Base-by-base conservation (phyloP, 2,329 filamentous ascomycete species). In the Colletotrichum sidae region DNA sequence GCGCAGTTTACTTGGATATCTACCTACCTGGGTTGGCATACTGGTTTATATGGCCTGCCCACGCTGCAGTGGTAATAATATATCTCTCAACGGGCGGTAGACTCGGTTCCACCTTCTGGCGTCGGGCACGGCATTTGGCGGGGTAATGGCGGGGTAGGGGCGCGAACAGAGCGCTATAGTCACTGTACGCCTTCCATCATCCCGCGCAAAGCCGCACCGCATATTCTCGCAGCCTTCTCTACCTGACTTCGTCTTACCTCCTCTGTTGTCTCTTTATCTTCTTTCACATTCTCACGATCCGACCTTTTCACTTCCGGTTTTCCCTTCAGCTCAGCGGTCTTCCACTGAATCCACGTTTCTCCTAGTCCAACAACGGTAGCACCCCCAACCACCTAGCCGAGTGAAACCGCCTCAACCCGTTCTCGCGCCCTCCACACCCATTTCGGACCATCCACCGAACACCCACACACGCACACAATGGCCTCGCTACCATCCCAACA, bases 401-500 rank as follows among this genome's bases (percentile, higher is more conserved):
- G n/a, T 15, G 37, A 11, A 53, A 53, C 51, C 37, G 33, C n/a
- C 7, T 10, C 50, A 41, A 44, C 42, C 38, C 56, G 25, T 25
- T 25, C 25, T 25, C 25, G 12, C 13, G 51, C 49, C 17, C 34
- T 53, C 10, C 13, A 8, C 15, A 13, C 33, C 37, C 50, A 15
- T 17, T 0, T 12, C 13, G 8, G 13, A 7, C 51, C n/a, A n/a
- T 25, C 35, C 46, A 33, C 15, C 37, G 15, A 57, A 13, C 15
- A n/a, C 25, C 37, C 45, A 42, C 52, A 56, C 45, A 9, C 17
- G 13, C 77, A 63, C 56, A 69, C 46, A 63, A 81, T 81, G 80
- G 73, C 80, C 45, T 76, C 75, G 70, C 77, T 82, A 54, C 83
- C 83, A 54, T 78, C 78, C 9, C 80, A 85, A 70, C 80, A 85